Conservation (phyloP, 2,329 filamentous ascomycete species). For the Dothideomycetes sp. region DNA sequence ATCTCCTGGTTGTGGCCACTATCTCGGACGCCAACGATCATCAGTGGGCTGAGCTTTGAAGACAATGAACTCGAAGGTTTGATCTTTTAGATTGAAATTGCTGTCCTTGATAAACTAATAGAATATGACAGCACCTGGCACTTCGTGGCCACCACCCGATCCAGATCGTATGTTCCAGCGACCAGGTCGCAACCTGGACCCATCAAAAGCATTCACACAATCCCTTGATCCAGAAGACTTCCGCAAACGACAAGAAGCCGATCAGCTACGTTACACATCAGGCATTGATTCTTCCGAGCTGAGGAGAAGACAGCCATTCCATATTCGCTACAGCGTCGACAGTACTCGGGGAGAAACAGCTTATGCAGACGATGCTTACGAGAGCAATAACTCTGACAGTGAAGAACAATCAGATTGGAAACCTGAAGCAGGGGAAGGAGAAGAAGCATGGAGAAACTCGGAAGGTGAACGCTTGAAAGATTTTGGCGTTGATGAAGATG, state of each 20-base stretch:
- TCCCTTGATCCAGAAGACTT: slow-evolving; percentile 44
- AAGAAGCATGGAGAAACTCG: slow-evolving; percentile 60
- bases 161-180: slow-evolving; percentile 36
- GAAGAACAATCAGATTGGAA: slow-evolving; percentile 26
- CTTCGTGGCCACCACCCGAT: slow-evolving; percentile 42
- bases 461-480: slow-evolving; percentile 67
- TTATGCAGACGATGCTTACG: slow-evolving; percentile 18
- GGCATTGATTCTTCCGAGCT: slow-evolving; percentile 24
- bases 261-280: slow-evolving; percentile 35
- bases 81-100: slow-evolving; percentile 16
- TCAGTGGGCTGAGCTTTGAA: slow-evolving; percentile 52
- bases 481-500: slow-evolving; percentile 71
- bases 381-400: slow-evolving; percentile 34
- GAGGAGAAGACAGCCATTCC: slow-evolving; percentile 33
- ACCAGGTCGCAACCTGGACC: slow-evolving; percentile 14
- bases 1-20: slow-evolving; percentile 64
- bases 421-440: slow-evolving; percentile 31
- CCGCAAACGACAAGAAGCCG: slow-evolving; percentile 43
- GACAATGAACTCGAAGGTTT: slow-evolving; percentile 69
- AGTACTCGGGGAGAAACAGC: neutral
- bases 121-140: slow-evolving; percentile 23
- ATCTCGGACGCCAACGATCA: slow-evolving; percentile 40
- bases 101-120: slow-evolving; percentile 42
- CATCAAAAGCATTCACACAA: slow-evolving; percentile 28
- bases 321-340: slow-evolving; percentile 31